A percentile compares a stretch with the other conserved stretches of the same genome.
Conservation (phyloP, 1,284 basidiomycete species). For the Ganoderma meredithae region DNA sequence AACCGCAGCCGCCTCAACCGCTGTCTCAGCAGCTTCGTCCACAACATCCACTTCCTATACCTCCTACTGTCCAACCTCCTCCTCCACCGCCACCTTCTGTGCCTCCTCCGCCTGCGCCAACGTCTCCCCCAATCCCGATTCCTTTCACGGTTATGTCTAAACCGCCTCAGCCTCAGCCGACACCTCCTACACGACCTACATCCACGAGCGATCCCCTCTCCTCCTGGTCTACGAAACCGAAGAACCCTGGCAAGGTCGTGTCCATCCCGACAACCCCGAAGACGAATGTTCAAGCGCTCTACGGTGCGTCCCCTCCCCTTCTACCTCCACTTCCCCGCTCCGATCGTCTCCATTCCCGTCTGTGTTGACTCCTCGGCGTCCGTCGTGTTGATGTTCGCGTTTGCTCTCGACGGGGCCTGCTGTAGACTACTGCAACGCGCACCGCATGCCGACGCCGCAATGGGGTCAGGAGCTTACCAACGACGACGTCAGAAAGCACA, state of each 20-base stretch:
- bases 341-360: neutral
- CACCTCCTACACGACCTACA: neutral
- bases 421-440: slow-evolving; percentile 44
- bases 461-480: slow-evolving; percentile 41
- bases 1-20: neutral
- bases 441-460: slow-evolving; percentile 39
- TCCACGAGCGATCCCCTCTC: slow-evolving; percentile 5
- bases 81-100: slow-evolving; percentile 17
- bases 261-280: slow-evolving; percentile 28
- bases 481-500: slow-evolving; percentile 37
- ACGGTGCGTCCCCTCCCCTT: slow-evolving; percentile 33
- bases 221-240: slow-evolving; percentile 5
- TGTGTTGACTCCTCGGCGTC: neutral
- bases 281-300: slow-evolving; percentile 40
- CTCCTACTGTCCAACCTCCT: slow-evolving; percentile 10
- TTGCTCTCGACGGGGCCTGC: neutral
- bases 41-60: slow-evolving; percentile 15
- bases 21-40: neutral
- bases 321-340: neutral
- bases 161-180: neutral
- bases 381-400: neutral
- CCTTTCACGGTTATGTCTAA: neutral
- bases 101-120: slow-evolving; percentile 2
- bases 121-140: neutral
- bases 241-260: slow-evolving; percentile 16